These are phyloP conservation scores for Exophiala calicioides DNA, from an alignment of 2,329 filamentous ascomycete genomes.

Conservation along the genomic window DNA sequence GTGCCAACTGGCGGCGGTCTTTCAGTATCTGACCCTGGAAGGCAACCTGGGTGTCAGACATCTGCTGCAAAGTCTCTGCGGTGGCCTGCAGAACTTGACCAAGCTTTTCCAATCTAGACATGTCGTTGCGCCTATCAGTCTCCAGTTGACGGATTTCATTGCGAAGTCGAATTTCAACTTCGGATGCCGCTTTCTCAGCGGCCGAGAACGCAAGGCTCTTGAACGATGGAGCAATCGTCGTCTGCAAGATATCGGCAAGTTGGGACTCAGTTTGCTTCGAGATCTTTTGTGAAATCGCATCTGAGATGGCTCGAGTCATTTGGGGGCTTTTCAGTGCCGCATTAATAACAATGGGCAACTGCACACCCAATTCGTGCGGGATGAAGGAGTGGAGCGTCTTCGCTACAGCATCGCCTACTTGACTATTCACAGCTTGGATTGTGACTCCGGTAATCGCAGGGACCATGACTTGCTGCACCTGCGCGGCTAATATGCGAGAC, in stretches of 20 bases:
- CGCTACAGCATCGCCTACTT: conserved; percentile 68
- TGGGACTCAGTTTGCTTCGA: conserved; percentile 69
- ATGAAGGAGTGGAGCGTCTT: conserved; percentile 66
- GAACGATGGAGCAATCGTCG: conserved; percentile 66
- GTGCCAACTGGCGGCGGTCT: conserved; percentile 26
- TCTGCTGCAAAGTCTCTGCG: conserved; percentile 54
- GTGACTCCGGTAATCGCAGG: conserved; percentile 71
- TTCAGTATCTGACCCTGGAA: conserved; percentile 45
- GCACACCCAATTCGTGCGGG: conserved; percentile 70
- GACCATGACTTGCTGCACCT: conserved; percentile 73
- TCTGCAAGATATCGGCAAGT: conserved; percentile 62
- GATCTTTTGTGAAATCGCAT: conserved; percentile 69
- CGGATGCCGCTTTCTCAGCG: conserved; percentile 66
- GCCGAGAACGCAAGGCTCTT: conserved; percentile 65
- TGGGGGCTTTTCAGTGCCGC: conserved; percentile 73
- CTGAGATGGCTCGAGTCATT: conserved; percentile 69
- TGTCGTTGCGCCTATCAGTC: conserved; percentile 54
- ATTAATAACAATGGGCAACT: conserved; percentile 67
- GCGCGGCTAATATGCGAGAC: conserved; percentile 71
- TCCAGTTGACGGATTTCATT: conserved; percentile 56
- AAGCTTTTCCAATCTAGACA: conserved; percentile 63
- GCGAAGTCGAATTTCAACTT: conserved; percentile 64
- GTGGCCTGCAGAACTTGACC: conserved; percentile 53
- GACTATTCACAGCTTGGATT: conserved; percentile 67
- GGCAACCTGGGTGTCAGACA: conserved; percentile 44